Percentiles rank a stretch among this genome's conserved stretches.
phyloP scores from a whole-genome alignment of 1,284 basidiomycete genomes.

The Cutaneotrichosporon sp. region DNA sequence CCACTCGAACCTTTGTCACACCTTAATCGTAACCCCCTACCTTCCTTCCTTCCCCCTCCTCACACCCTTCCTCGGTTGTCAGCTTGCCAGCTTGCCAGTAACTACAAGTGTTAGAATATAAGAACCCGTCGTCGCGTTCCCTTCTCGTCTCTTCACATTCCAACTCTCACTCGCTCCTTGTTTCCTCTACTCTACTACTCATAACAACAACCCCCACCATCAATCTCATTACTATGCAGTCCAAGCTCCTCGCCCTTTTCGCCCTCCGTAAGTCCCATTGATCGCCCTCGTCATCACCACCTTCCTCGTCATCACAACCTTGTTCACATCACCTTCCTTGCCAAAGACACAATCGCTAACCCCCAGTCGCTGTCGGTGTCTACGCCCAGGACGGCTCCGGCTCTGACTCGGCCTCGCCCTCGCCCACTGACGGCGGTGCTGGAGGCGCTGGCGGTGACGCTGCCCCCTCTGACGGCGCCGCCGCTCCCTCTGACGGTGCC shows the following conservation, averaged over 20 bases:
- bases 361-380: slow-evolving; percentile 11
- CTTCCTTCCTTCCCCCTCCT: background rate
- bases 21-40: background rate
- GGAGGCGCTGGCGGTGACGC: background rate
- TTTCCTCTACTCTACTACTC: background rate
- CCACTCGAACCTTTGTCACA: no score
- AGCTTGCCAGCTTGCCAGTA: no score
- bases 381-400: background rate
- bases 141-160: background rate
- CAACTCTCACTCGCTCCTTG: background rate
- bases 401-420: background rate
- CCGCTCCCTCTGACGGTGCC: background rate
- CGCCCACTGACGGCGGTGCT: background rate
- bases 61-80: no score
- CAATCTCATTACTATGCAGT: slow-evolving; percentile 4
- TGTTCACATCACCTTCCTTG: no score
- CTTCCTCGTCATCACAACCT: background rate
- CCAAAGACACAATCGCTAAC: background rate
- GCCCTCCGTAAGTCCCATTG: slow-evolving; percentile 1
- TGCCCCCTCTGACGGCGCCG: background rate
- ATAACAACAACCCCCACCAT: background rate
- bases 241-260: slow-evolving; percentile 10
- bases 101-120: background rate
- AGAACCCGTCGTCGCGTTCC: background rate
- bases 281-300: background rate